These are phyloP conservation scores for Mortierella sp. DNA, from an alignment of 371 early-diverging fungal species.

Conservation along the genomic window DNA sequence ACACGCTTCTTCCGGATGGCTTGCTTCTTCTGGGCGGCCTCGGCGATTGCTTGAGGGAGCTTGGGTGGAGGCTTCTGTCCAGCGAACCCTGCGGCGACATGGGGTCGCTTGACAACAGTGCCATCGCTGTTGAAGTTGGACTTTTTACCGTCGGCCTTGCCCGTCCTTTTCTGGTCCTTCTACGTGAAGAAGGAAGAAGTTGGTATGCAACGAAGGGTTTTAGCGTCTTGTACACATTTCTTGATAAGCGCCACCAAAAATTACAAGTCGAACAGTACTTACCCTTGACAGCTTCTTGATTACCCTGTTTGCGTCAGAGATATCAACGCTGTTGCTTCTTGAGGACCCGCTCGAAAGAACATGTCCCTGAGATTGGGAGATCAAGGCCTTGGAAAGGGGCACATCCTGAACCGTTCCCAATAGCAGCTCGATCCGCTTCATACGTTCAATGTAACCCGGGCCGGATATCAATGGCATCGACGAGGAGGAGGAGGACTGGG, in stretches of 20 bases:
- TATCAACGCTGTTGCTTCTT: neutral
- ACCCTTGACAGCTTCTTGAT: constrained; percentile 31
- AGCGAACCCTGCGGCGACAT: constrained; percentile 55
- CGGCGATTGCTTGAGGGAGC: constrained; percentile 51
- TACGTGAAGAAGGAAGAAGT: neutral
- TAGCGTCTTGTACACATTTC: neutral
- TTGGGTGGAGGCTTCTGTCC: constrained; percentile 58
- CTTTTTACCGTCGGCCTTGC: constrained; percentile 19
- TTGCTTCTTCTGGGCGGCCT: constrained; percentile 49
- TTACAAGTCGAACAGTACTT: neutral
- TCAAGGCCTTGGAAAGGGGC: constrained; percentile 28
- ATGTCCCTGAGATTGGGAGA: constrained; percentile 19
- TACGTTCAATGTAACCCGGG: constrained; percentile 35
- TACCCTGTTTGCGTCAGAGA: neutral
- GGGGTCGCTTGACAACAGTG: constrained; percentile 40
- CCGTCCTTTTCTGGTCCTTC: constrained; percentile 23
- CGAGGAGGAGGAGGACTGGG: neutral
- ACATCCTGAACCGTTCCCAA: constrained; percentile 26
- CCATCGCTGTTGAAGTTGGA: constrained; percentile 18
- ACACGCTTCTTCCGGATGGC: constrained; percentile 38
- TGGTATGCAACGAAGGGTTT: neutral
- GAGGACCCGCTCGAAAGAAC: neutral
- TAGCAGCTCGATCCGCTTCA: constrained; percentile 48
- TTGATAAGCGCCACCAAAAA: neutral
- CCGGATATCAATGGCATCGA: neutral